Percentiles rank a stretch among this genome's conserved stretches.
These are phyloP conservation scores for Saccharum officinarum DNA, from an alignment of 176 grass and related monocot species.

Conservation along the genomic window DNA sequence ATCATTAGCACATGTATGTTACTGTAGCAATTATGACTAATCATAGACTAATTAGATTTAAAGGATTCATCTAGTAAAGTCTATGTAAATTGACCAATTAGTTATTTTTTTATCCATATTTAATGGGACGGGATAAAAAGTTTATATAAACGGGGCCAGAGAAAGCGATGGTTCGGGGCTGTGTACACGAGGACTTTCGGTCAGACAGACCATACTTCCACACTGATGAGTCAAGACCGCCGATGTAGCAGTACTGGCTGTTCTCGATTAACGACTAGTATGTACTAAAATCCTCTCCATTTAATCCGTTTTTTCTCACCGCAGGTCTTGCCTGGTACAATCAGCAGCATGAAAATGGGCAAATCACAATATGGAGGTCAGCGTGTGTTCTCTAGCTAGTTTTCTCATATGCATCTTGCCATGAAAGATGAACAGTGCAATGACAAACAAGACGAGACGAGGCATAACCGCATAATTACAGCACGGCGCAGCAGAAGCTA, in stretches of 20 bases:
- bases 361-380: background rate
- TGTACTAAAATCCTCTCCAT: background rate
- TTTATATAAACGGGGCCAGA: too few relatives aligned
- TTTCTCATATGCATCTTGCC: background rate
- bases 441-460: background rate
- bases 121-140: too few relatives aligned
- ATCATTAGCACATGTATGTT: too few relatives aligned
- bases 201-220: background rate
- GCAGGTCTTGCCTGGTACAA: too few relatives aligned
- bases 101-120: too few relatives aligned
- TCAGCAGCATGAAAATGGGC: too few relatives aligned
- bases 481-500: background rate
- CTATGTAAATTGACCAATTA: too few relatives aligned
- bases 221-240: background rate
- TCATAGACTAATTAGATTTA: too few relatives aligned
- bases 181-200: background rate
- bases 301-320: background rate
- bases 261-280: background rate
- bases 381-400: background rate
- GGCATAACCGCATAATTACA: too few relatives aligned
- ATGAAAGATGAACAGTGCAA: background rate
- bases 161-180: background rate
- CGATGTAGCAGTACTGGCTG: background rate
- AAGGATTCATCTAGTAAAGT: too few relatives aligned
- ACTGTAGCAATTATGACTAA: too few relatives aligned